Evolutionary conservation across 306 rosid species (phyloP).

Genomic region (Castanea sativa): DNA sequence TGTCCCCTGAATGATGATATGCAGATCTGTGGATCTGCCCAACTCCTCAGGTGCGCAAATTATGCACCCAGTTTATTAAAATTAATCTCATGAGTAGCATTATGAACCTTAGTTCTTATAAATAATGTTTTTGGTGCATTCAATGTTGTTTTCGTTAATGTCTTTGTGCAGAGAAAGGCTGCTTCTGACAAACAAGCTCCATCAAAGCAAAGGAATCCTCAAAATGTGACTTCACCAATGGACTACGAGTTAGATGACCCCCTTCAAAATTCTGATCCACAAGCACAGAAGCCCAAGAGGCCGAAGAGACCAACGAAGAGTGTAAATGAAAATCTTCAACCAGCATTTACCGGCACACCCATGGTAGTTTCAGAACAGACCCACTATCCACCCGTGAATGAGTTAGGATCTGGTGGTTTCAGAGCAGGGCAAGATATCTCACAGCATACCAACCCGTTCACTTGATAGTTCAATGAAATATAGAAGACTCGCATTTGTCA

Average conservation of each 20-base stretch:
- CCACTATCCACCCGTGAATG: slow-evolving; percentile 29
- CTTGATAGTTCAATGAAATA: not conserved
- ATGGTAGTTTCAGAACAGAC: slow-evolving; percentile 35
- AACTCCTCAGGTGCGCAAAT: not conserved
- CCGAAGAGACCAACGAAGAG: slow-evolving; percentile 73
- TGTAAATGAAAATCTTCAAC: slow-evolving; percentile 62
- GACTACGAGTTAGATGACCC: slow-evolving; percentile 50
- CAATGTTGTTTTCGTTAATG: slow-evolving; percentile 22
- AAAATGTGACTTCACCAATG: slow-evolving; percentile 30
- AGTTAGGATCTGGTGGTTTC: slow-evolving; percentile 24
- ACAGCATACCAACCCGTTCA: not conserved
- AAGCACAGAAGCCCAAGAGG: slow-evolving; percentile 53
- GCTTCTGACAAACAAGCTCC: slow-evolving; percentile 41
- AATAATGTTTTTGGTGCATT: not conserved
- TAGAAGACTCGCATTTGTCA: not conserved
- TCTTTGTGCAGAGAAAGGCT: slow-evolving; percentile 64
- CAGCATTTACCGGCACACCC: slow-evolving; percentile 33
- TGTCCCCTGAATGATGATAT: too few species aligned
- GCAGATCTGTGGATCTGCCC: not conserved
- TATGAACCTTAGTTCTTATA: not conserved
- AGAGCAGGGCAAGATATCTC: slow-evolving; percentile 29
- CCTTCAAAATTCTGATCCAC: slow-evolving; percentile 38
- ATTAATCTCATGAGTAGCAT: not conserved
- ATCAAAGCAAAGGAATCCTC: slow-evolving; percentile 44
- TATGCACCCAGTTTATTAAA: not conserved